Base-by-base conservation (phyloP, 805 yeast genomes). In the Candida fluviatilis region DNA sequence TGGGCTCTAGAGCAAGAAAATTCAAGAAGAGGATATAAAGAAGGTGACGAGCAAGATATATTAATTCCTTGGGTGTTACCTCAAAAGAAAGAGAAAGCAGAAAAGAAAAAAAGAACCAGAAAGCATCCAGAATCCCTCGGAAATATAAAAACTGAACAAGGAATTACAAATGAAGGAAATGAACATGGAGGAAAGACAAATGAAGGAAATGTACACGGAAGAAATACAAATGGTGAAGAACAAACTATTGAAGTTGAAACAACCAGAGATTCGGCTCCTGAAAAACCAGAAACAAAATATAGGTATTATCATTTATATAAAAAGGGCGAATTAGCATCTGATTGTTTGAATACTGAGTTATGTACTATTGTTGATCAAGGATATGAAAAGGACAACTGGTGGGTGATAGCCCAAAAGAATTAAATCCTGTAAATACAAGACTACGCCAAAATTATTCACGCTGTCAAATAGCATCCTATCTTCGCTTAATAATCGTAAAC, bases 1-100 rank as follows among this genome's bases (percentile, higher is more conserved):
- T 93, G 99, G 99, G 99, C 99, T 0, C 61, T 93, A 37, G 99
- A 93, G 48, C 99, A 93, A 58, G 84, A 82, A 40, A 73, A 70
- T 17, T 84, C 95, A 0, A 71, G 97, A 48, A 72, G 98, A 50
- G 98, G 98, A 0, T 93, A 88, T 63, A 81, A 84, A 47, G 90
- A 80, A 48, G 95, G 95, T 8, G 89, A 84, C 78, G 89, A 84
- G 38, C 98, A 87, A 57, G 99, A 93, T 55, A 85, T 91, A 1
- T 62, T 93, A 51, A 96, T 93, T 14, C 99, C 99, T 0, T 93
- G 99, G 99, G 96, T 90, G 2, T 63, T 82, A 21, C 79, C 79
- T 46, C 69, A 70, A 39, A 73, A 70, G 43, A 60, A 63, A 33
- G 60, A 62, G 27, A 71, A 70, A 48, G 38, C 52, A 51, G 31